Conservation (phyloP, 495 filamentous ascomycete genomes). For the Neurospora hispaniola region DNA sequence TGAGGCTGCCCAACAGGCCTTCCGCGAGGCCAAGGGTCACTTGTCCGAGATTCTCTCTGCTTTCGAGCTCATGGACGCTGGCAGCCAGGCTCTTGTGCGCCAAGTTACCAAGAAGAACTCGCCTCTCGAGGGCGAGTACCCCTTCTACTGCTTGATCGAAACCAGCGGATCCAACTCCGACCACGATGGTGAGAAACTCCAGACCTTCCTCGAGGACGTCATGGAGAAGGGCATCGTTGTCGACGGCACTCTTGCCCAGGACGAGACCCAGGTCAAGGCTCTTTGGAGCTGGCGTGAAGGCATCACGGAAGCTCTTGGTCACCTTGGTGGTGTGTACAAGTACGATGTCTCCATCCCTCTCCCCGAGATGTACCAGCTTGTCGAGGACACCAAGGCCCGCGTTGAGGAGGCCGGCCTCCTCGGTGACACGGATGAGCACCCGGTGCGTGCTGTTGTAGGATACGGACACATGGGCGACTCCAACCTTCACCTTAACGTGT, state of each 20-base stretch:
- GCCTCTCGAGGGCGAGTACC: constrained; percentile 71
- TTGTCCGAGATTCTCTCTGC: constrained; percentile 92
- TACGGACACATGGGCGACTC: constrained; percentile 98
- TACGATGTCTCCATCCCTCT: constrained; percentile 95
- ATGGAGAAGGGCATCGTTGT: constrained; percentile 74
- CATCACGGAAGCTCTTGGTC: constrained; percentile 75
- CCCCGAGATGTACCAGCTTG: constrained; percentile 74
- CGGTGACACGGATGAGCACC: constrained; percentile 63
- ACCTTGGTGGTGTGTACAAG: constrained; percentile 95
- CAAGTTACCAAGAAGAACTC: constrained; percentile 62
- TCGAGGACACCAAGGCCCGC: constrained; percentile 67
- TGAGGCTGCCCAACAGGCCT: constrained; percentile 74
- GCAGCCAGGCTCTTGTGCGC: constrained; percentile 64
- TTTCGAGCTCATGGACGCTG: constrained; percentile 92
- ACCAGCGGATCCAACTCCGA: constrained; percentile 90
- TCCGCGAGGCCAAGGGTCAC: constrained; percentile 75
- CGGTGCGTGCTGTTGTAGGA: constrained; percentile 81
- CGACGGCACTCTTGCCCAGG: constrained; percentile 83
- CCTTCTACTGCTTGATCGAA: constrained; percentile 94
- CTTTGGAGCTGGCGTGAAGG: constrained; percentile 93
- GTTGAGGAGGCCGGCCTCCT: constrained; percentile 65
- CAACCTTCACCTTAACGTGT: constrained; percentile 87
- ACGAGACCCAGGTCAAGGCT: constrained; percentile 76
- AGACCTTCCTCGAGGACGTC: constrained; percentile 77
- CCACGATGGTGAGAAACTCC: constrained; percentile 81